Percentiles rank a stretch among this genome's conserved stretches.
phyloP scores from a whole-genome alignment of 148 eudicot genomes.

The Linanthus parryae region DNA sequence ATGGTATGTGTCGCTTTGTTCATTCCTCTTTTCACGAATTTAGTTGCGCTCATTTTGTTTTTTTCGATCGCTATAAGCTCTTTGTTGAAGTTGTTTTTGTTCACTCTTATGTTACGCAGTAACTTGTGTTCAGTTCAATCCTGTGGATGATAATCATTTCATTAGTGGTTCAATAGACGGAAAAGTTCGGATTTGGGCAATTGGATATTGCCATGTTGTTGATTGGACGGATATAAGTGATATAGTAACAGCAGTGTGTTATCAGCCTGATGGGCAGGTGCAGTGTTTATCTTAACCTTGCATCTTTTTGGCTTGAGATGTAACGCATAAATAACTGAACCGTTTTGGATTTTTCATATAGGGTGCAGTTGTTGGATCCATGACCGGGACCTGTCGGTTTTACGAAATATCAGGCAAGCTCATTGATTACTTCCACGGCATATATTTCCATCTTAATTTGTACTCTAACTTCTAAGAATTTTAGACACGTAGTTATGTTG shows the following conservation, averaged over 20 bases:
- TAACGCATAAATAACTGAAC: background rate
- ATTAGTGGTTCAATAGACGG: constrained; percentile 98
- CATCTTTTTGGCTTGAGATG: background rate
- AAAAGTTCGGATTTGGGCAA: constrained; percentile 88
- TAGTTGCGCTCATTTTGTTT: background rate
- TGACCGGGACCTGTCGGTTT: constrained; percentile 57
- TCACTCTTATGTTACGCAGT: constrained; percentile 47
- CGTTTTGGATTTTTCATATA: constrained; percentile 20
- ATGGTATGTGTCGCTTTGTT: constrained; percentile 33
- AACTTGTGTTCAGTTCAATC: constrained; percentile 87
- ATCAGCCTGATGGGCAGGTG: constrained; percentile 84
- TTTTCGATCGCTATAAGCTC: too few relatives aligned
- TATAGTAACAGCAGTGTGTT: constrained; percentile 82
- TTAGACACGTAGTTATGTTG: too few relatives aligned
- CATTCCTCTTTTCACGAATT: background rate
- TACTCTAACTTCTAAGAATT: too few relatives aligned
- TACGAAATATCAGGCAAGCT: constrained; percentile 63
- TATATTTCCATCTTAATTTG: too few relatives aligned
- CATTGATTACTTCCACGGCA: too few relatives aligned
- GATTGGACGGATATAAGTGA: constrained; percentile 84
- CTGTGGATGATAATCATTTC: constrained; percentile 68
- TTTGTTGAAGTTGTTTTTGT: background rate
- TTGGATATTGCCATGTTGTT: constrained; percentile 58
- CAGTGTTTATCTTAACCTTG: constrained; percentile 14
- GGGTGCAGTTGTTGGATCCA: constrained; percentile 77